Base-by-base conservation (phyloP, 2,329 filamentous ascomycete genomes). In the Endoconidiophora polonica region DNA sequence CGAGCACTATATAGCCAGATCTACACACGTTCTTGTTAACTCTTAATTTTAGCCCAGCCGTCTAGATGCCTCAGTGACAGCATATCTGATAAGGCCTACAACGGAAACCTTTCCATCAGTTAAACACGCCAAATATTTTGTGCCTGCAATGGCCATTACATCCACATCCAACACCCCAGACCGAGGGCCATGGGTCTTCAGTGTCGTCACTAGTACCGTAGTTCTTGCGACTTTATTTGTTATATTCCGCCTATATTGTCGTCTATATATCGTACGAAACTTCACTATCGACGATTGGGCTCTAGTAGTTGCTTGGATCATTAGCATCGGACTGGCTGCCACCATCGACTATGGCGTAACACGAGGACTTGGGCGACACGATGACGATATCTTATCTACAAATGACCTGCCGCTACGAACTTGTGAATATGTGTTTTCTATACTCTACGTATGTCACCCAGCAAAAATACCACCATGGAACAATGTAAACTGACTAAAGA, bases 271-370 rank as follows among this genome's bases (percentile, higher is more conserved):
- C 46, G 81, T 94, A 50, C 77, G 76, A 57, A 79, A 74, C 49
- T 65, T 86, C 47, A 78, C 73, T 50, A 75, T 76, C 68, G 86
- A 94, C 64, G 88, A 94, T 68, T 83, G 80, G 63, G 76, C 84
- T 58, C 91, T 94, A 63, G 63, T 86, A 9, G 56, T 84, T 39
- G 86, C 87, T 50, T 94, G 86, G 88, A 57, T 77, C 10, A 61
- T 87, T 44, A 75, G 79, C 38, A 75, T 83, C 55, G 82, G 77
- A 36, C 66, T 86, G 38, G 79, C 76, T 18, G 74, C 83, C 54
- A 70, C 77, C 39, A 81, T 86, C 55, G 75, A 76, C 59, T 72
- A 75, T 55, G 81, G 77, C 29, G 73, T 76, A 4, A 67, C 66
- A 38, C 74, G 73, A 54, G 83, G 83, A 2, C 68, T 87, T 5